These are phyloP conservation scores for Fraxinus latifolia DNA, from an alignment of 305 asterid species.

Conservation along the genomic window DNA sequence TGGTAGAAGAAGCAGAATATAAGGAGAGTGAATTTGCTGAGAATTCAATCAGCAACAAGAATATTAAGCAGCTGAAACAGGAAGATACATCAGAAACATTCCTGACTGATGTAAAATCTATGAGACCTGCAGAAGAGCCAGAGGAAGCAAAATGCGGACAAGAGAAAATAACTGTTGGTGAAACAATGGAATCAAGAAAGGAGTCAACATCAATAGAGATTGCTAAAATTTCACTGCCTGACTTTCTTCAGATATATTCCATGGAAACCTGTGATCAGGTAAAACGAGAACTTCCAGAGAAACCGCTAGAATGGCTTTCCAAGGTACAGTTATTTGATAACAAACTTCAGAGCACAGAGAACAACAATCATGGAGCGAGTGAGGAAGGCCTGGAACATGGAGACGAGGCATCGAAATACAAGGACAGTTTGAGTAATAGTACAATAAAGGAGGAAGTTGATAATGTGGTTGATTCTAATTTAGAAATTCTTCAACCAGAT, in stretches of 20 bases:
- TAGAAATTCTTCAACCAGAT: conserved; percentile 8
- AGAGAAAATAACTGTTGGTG: conserved; percentile 24
- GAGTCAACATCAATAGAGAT: conserved; percentile 23
- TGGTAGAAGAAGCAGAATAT: conserved; percentile 20
- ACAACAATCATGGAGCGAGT: not conserved
- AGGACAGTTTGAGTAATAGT: not conserved
- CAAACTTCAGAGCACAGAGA: not conserved
- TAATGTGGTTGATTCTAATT: not conserved
- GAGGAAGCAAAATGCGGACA: conserved; percentile 18
- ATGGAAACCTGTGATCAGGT: conserved; percentile 6
- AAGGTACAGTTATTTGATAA: not conserved
- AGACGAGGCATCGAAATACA: conserved; percentile 12
- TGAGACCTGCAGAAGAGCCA: conserved; percentile 16
- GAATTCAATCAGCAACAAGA: conserved; percentile 18
- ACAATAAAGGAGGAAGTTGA: conserved; percentile 13
- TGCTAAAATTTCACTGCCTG: conserved; percentile 13
- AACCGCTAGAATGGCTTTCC: not conserved
- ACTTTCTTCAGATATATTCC: conserved; percentile 29
- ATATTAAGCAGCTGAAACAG: conserved; percentile 21
- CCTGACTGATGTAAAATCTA: conserved; percentile 21
- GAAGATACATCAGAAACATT: conserved; percentile 22
- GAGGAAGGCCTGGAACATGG: conserved; percentile 7
- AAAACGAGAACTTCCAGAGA: not conserved
- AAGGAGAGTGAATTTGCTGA: conserved; percentile 20
- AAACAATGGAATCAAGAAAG: conserved; percentile 22